These are phyloP conservation scores for Saprolegnia diclina DNA, from an alignment of 352 stramenopile species.

Conservation along the genomic window DNA sequence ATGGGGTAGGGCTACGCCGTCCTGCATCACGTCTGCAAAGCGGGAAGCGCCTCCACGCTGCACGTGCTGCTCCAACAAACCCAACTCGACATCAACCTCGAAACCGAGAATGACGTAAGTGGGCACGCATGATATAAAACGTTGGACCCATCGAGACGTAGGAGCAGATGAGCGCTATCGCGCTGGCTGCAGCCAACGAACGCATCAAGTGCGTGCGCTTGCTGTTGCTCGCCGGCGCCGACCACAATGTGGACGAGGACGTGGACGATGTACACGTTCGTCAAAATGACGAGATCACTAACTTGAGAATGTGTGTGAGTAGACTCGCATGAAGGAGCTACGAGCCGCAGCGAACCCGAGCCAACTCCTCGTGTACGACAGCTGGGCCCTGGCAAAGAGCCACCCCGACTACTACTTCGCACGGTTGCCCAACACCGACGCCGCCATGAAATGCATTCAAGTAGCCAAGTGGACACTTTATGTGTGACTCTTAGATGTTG, in stretches of 20 bases:
- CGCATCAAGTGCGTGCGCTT: slow-evolving; percentile 8
- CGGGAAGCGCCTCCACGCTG: neutral
- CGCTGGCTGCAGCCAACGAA: neutral
- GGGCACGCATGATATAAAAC: neutral
- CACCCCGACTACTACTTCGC: neutral
- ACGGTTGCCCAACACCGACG: neutral
- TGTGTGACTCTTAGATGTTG: neutral
- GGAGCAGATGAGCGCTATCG: neutral
- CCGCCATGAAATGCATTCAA: neutral
- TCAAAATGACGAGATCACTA: neutral
- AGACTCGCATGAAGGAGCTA: neutral
- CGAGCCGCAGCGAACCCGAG: neutral
- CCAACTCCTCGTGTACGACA: neutral
- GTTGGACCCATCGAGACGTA: neutral
- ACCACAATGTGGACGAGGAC: neutral
- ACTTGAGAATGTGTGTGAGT: neutral
- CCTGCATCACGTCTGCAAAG: neutral
- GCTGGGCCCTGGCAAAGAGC: neutral
- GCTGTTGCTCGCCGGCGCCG: neutral
- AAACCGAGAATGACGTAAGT: neutral
- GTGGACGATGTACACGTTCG: neutral
- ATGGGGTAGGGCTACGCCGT: slow-evolving; percentile 8
- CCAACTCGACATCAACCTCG: neutral
- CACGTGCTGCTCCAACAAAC: slow-evolving; percentile 9
- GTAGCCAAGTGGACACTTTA: neutral